These are phyloP conservation scores for Vigna hirtella DNA, from an alignment of 306 rosid genomes.

Conservation along the genomic window DNA sequence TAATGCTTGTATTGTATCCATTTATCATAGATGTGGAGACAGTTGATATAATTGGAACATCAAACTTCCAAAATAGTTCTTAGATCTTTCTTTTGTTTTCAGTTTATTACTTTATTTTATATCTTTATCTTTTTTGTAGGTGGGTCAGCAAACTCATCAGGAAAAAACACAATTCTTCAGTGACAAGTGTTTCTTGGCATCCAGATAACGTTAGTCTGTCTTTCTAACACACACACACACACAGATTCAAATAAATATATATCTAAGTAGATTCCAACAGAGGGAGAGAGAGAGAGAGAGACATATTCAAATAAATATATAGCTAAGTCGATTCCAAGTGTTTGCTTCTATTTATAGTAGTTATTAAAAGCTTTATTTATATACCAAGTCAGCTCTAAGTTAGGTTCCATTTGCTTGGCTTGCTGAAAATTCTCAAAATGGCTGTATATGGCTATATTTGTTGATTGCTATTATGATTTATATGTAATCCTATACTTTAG, in stretches of 20 bases:
- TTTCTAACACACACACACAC: background rate
- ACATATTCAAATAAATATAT: background rate
- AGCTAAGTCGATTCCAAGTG: background rate
- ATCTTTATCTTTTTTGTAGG: slow-evolving; percentile 60
- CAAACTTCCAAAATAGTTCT: background rate
- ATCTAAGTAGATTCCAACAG: background rate
- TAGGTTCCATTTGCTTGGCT: slow-evolving; percentile 28
- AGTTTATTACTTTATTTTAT: background rate
- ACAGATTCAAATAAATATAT: background rate
- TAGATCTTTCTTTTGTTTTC: slow-evolving; percentile 12
- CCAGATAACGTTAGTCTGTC: slow-evolving; percentile 78
- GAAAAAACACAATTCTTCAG: slow-evolving; percentile 91
- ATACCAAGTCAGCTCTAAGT: slow-evolving; percentile 22
- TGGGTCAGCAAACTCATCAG: slow-evolving; percentile 99
- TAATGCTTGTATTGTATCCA: no score
- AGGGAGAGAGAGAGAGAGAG: no score
- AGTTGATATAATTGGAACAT: slow-evolving; percentile 20
- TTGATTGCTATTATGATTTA: slow-evolving; percentile 7
- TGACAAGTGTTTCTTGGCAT: slow-evolving; percentile 97
- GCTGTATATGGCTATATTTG: background rate
- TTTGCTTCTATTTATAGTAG: slow-evolving; percentile 19
- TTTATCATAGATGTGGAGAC: background rate
- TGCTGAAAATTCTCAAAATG: slow-evolving; percentile 1
- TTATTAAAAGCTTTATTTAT: slow-evolving; percentile 3
- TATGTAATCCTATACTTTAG: background rate